Evolutionary conservation across 2,329 filamentous ascomycete genomes (phyloP), one percentile per base, ranked within the genome.

Genomic region (Neurospora crassa): DNA sequence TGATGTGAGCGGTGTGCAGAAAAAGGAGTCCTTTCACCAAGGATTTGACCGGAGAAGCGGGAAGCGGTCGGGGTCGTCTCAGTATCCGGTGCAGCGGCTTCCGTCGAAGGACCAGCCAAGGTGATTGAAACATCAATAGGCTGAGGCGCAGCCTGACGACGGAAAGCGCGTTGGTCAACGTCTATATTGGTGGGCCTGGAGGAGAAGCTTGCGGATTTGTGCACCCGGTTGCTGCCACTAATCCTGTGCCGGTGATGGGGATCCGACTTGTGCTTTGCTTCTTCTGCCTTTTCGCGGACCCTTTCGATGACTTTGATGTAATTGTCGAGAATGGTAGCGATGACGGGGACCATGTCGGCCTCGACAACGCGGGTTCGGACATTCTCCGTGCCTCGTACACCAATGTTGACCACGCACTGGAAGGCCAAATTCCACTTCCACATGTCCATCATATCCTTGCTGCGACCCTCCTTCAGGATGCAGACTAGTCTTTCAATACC

Each of bases 361-460:
- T 99, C 96, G 69, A 99, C 96, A 2, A 99, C 95, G 75, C 96
- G 88, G 71, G 96, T 98, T 76, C 96, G 89, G 72, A 99, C 96
- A 76, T 89, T 90, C 83, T 99, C 96, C 14, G 96, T 97, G 72
- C 96, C 96, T 76, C 96, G 89, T 72, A 99, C 95, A 71, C 96
- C 96, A 79, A 99, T 98, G 81, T 99, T 99, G 80, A 99, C 96
- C 75, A 98, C 94, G 81, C 96, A 99, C 82, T 98, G 96, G 81
- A 99, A 99, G 70, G 96, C 96, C 74, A 99, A 87, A 79, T 97
- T 99, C 96, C 96, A 99, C 83, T 98, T 98, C 96, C 96, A 99
- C 92, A 97, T 97, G 81, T 97, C 95, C 95, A 98, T 97, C 90
- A 97, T 91, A 80, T 99, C 95, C 82, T 94, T 96, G 83, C 93